Base-by-base conservation (phyloP, 306 rosid species). In the Ammopiptanthus mongolicus region DNA sequence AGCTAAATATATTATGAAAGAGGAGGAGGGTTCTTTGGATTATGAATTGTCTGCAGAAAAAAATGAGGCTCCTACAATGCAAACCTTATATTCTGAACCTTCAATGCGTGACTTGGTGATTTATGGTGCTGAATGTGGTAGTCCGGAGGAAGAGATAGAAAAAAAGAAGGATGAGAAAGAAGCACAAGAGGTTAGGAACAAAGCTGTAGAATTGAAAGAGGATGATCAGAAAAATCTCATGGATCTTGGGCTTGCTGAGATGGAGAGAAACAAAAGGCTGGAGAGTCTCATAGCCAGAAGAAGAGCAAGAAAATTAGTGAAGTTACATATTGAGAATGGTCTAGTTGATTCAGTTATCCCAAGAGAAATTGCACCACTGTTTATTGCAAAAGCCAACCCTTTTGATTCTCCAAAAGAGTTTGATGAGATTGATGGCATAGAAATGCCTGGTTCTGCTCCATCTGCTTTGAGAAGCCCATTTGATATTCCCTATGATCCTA, bases 381-480 rank as follows among this genome's bases (percentile, higher is more conserved):
- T 75, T 14, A 10, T 88, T 29, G 44, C 87, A n/a, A 90, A 67
- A 80, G 50, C 15, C 50, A 75, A 53, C 46, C 84, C 82, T 13
- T 55, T 74, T 13, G 82, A 52, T 77, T 69, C 75, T 68, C 67
- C 75, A 51, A 65, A 6, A 36, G 33, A 41, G 13, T 61, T 81
- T 31, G 91, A 82, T 15, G 42, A 17, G 18, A 17, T 81, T 31
- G 85, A 82, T 42, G 83, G 74, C 23, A 33, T 84, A 28, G 79
- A 85, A 44, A 76, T 81, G 57, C 98, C 99, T 44, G 92, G 96
- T 78, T 92, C 99, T 65, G 99, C 99, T 2, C 98, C 98, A 60
- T 81, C 97, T 9, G 47, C 78, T 8, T 53, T 88, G 75, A 79
- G 90, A 75, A 90, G 93, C 76, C 97, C 97, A 15, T 95, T 90